Base-by-base conservation (phyloP, 371 early-diverging fungal species). In the Mortierella sp. region DNA sequence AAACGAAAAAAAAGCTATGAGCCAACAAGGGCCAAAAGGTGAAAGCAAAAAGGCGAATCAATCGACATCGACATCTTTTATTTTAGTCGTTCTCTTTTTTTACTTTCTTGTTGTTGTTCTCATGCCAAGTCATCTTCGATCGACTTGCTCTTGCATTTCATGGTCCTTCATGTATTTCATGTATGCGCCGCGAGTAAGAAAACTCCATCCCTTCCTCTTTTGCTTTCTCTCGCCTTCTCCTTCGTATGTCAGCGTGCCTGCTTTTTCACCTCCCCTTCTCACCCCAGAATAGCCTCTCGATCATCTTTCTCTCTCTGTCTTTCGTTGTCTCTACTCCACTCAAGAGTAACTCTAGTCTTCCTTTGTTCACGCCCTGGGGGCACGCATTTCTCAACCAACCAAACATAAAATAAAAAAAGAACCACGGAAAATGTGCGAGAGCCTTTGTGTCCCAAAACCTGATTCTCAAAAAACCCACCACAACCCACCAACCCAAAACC, bases 381-480 rank as follows among this genome's bases (percentile, higher is more conserved):
- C 43, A 68, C 24, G 24, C 29, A 58, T 27, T n/a, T 35, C 63
- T 60, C 29, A 16, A 60, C 35, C 63, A 63, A 63, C 63, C 63
- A 68, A 41, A 68, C 21, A 68, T 21, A 65, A 18, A 38, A 68
- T 24, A 68, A 38, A 24, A 38, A 68, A 68, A 38, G 65, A 65
- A 68, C 41, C 24, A 41, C 16, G 48, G 56, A 56, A 21, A 21
- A 21, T 35, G 8, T 68, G 8, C 38, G 68, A 38, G 68, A 38
- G 68, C 68, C 68, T 68, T 68, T 68, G 68, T 38, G 38, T 41
- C 68, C 35, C 68, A 38, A 68, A 38, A 68, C 68, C 41, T 21
- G 35, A 11, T 68, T 24, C 35, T 8, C 11, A 46, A 10, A 10
- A 12, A 10, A 46, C 11, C 48, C 16, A 12, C 3, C 48, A 46